phyloP scores from a whole-genome alignment of 768 basidiomycete species.

The Mycena leptocephala region DNA sequence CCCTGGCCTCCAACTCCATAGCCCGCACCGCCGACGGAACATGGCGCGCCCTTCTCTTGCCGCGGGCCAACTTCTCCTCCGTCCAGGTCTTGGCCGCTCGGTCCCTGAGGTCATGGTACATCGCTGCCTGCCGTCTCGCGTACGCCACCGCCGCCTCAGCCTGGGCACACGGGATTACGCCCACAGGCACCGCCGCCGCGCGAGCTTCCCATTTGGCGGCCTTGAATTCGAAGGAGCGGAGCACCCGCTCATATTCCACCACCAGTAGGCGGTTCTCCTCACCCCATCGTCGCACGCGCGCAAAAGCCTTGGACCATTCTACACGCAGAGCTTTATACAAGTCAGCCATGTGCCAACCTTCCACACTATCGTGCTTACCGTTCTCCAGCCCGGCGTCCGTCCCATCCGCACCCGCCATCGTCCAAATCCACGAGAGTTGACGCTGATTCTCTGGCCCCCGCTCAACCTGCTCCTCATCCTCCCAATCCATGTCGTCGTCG shows the following conservation, averaged over 20 bases:
- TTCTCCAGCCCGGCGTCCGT: conserved; percentile 1
- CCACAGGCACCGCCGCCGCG: background rate
- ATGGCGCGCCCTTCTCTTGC: background rate
- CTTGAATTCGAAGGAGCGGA: conserved; percentile 17
- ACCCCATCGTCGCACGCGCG: background rate
- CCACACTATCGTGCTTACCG: too few species aligned
- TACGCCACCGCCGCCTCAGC: background rate
- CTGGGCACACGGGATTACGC: too few species aligned
- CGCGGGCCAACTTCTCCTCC: background rate
- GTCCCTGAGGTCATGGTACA: background rate
- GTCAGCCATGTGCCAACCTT: too few species aligned
- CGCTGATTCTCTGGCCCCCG: background rate
- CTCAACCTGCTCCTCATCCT: background rate
- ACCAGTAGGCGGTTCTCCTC: conserved; percentile 25
- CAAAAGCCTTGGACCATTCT: conserved; percentile 26
- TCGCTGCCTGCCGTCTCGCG: background rate
- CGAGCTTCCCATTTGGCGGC: conserved; percentile 15
- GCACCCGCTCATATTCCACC: conserved; percentile 8
- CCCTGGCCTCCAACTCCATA: background rate
- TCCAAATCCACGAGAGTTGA: conserved; percentile 13
- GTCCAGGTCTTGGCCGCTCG: background rate
- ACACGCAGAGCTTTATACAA: conserved; percentile 2
- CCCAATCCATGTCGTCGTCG: background rate
- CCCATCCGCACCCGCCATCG: background rate
- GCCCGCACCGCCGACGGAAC: background rate